phyloP scores from a whole-genome alignment of 495 filamentous ascomycete species.

The Neurospora sp. region DNA sequence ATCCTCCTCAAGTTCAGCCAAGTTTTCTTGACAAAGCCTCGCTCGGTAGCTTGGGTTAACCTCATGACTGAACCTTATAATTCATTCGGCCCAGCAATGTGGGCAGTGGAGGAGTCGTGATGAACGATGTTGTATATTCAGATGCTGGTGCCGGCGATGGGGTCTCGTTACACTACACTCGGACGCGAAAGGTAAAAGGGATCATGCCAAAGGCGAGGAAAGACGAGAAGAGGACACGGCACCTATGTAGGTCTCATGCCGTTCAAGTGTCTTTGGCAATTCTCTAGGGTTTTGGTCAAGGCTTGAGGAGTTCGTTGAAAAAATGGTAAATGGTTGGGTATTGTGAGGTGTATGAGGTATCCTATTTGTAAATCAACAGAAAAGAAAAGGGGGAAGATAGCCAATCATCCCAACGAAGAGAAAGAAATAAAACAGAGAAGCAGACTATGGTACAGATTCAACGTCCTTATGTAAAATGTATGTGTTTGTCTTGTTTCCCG shows the following conservation, averaged over 20 bases:
- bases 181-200: no score
- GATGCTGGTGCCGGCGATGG: no score
- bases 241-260: background rate
- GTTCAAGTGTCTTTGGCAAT: background rate
- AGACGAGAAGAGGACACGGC: background rate
- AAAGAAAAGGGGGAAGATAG: background rate
- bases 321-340: background rate
- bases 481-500: background rate
- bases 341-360: background rate
- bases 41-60: no score
- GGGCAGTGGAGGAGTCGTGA: no score
- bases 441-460: background rate
- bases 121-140: no score
- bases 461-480: background rate
- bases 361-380: background rate
- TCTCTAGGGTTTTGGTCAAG: background rate
- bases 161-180: no score
- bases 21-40: no score
- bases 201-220: background rate
- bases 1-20: no score
- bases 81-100: no score
- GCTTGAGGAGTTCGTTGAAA: background rate
- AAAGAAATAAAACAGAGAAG: background rate
- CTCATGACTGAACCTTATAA: no score
- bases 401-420: background rate